A percentile compares a stretch with the other conserved stretches of the same genome.
Conservation (phyloP, 73 alveolate genomes). For the Effrenium voratum region DNA sequence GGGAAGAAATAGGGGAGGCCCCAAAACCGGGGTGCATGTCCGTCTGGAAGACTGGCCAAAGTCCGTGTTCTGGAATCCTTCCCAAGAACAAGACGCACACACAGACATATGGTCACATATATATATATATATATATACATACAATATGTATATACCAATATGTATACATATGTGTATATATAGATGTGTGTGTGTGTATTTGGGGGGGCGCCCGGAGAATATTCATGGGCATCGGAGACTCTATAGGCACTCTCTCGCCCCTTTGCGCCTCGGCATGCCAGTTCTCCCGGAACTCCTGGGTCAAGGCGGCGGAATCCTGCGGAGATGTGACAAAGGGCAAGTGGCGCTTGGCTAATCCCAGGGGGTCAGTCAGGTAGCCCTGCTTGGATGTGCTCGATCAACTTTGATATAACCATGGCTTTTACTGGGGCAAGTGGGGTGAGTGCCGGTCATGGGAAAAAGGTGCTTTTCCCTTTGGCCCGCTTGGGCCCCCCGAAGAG, state of each 20-base stretch:
- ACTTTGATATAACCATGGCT: not conserved
- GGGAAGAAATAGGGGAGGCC: too few relatives aligned
- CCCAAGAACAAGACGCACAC: not conserved
- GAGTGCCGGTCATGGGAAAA: not conserved
- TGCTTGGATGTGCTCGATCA: not conserved
- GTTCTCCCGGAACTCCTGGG: constrained; percentile 55
- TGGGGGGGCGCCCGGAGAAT: not conserved
- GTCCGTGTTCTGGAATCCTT: too few relatives aligned
- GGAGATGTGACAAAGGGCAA: too few relatives aligned
- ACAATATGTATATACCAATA: not conserved
- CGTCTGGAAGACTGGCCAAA: too few relatives aligned
- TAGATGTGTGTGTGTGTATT: not conserved
- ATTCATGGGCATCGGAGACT: not conserved
- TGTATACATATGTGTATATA: not conserved
- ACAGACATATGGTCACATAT: too few relatives aligned
- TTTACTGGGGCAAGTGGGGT: not conserved
- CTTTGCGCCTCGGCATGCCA: constrained; percentile 46
- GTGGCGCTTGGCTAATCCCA: not conserved
- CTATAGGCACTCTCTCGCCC: not conserved
- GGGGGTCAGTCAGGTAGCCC: not conserved
- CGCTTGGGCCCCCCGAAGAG: not conserved
- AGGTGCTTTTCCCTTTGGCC: not conserved
- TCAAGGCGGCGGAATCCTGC: constrained; percentile 18
- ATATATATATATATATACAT: not conserved
- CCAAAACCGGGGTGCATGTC: too few relatives aligned